Evolutionary conservation across 768 basidiomycete species (phyloP).

Genomic region (Psilocybe cyanescens): DNA sequence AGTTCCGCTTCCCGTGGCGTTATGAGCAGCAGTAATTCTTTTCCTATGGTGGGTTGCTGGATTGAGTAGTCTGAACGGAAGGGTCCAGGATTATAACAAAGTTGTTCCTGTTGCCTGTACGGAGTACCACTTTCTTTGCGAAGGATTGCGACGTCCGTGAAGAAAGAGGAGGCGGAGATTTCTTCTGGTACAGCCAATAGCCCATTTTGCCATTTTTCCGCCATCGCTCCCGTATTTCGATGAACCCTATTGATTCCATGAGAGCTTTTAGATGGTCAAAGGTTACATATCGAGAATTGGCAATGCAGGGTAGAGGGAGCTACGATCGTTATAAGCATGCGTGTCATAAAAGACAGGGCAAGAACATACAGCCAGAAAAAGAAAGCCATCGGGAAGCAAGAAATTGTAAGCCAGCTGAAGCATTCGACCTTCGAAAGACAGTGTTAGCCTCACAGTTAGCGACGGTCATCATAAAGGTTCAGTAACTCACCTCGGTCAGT

Average conservation of each 20-base stretch:
- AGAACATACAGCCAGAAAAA: constrained; percentile 70
- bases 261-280: constrained; percentile 57
- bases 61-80: background rate
- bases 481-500: constrained; percentile 66
- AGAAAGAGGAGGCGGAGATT: constrained; percentile 2
- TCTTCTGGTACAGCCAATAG: constrained; percentile 82
- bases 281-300: constrained; percentile 84
- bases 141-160: constrained; percentile 30
- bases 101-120: constrained; percentile 80
- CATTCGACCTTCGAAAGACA: constrained; percentile 62
- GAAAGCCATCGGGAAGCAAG: constrained; percentile 53
- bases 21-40: no score
- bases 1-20: no score
- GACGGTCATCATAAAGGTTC: background rate
- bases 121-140: constrained; percentile 58
- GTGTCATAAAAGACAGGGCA: background rate
- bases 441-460: background rate
- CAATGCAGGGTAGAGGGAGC: constrained; percentile 85
- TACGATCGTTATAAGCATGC: constrained; percentile 28
- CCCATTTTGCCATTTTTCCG: constrained; percentile 79
- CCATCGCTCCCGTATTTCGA: constrained; percentile 60
- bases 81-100: constrained; percentile 56
- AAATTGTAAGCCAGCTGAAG: constrained; percentile 62
- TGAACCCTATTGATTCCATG: constrained; percentile 70
- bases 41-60: background rate